Percentiles rank a stretch among this genome's conserved stretches.
Conservation (phyloP, 805 yeast species). For the Metschnikowia similis region DNA sequence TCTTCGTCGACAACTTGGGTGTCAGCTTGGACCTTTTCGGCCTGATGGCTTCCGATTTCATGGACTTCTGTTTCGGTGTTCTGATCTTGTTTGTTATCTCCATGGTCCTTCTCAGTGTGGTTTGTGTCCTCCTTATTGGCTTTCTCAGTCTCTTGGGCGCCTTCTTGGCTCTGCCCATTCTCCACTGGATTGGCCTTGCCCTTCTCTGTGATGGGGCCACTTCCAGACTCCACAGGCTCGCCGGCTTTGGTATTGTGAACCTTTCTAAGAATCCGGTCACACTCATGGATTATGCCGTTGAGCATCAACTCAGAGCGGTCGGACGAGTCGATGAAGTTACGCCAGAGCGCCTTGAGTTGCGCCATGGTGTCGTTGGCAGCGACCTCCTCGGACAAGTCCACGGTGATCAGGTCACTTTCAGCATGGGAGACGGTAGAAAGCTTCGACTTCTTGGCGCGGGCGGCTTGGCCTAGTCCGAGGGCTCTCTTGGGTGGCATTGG, state of each 20-base stretch:
- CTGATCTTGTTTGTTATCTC: neutral
- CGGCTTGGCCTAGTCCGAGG: constrained; percentile 36
- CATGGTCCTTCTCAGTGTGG: neutral
- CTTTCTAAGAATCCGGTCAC: constrained; percentile 71
- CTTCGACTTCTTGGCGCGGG: constrained; percentile 25
- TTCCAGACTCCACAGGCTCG: neutral
- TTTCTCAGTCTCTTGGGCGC: neutral
- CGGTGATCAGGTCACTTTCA: constrained; percentile 30
- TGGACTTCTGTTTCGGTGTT: neutral
- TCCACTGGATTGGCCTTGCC: neutral
- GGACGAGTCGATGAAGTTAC: constrained; percentile 51
- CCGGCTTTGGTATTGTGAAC: constrained; percentile 4
- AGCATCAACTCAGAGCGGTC: constrained; percentile 61
- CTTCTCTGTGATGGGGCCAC: neutral
- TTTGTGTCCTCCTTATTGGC: neutral
- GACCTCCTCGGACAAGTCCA: constrained; percentile 65
- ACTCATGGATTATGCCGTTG: constrained; percentile 88
- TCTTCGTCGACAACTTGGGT: constrained; percentile 4
- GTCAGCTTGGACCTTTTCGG: no score
- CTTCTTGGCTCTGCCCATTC: neutral
- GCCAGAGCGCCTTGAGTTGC: constrained; percentile 71
- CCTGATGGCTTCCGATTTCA: no score
- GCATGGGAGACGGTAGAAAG: constrained; percentile 5
- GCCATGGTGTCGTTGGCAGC: constrained; percentile 78
- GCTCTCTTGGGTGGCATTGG: constrained; percentile 28